phyloP scores from a whole-genome alignment of 495 filamentous ascomycete genomes.

The Baudoinia panamericana region DNA sequence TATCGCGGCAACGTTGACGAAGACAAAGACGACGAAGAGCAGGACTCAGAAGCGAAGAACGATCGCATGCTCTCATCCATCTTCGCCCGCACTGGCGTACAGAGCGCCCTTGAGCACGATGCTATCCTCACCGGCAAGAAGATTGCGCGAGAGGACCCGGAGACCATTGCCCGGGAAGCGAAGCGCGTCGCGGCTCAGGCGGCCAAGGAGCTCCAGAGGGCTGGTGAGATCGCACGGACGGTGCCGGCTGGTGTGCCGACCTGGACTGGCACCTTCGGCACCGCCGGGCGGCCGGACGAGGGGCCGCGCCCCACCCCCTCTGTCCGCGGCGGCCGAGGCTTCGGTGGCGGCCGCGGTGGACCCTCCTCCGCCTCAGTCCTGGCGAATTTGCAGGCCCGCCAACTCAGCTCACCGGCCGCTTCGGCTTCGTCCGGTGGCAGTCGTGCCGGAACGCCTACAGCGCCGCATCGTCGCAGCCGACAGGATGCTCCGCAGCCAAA shows the following conservation, averaged over 20 bases:
- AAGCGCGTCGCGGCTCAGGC: slow-evolving; percentile 65
- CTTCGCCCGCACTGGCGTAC: slow-evolving; percentile 71
- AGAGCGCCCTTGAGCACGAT: slow-evolving; percentile 78
- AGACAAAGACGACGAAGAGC: background rate
- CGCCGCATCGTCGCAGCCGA: background rate
- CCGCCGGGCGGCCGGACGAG: slow-evolving; percentile 46
- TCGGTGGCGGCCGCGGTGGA: slow-evolving; percentile 19
- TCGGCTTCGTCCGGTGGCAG: slow-evolving; percentile 2
- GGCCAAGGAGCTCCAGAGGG: slow-evolving; percentile 55
- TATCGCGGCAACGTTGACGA: slow-evolving; percentile 22
- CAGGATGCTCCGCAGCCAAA: slow-evolving; percentile 13
- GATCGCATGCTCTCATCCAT: slow-evolving; percentile 73
- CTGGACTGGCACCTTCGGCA: slow-evolving; percentile 79
- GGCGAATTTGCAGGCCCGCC: slow-evolving; percentile 23
- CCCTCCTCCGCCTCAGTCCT: slow-evolving; percentile 25
- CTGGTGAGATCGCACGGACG: slow-evolving; percentile 54
- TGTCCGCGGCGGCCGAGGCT: too few relatives aligned
- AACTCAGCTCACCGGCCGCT: slow-evolving; percentile 3
- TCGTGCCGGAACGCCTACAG: background rate
- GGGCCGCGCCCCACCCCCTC: too few relatives aligned
- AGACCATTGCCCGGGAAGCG: slow-evolving; percentile 69
- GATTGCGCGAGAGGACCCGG: slow-evolving; percentile 50
- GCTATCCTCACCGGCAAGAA: slow-evolving; percentile 60
- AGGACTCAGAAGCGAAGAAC: slow-evolving; percentile 32
- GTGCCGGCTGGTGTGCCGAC: slow-evolving; percentile 76